Evolutionary conservation across 306 rosid genomes (phyloP), one percentile per base, ranked within the genome.

Genomic region (Gleditsia sinensis): DNA sequence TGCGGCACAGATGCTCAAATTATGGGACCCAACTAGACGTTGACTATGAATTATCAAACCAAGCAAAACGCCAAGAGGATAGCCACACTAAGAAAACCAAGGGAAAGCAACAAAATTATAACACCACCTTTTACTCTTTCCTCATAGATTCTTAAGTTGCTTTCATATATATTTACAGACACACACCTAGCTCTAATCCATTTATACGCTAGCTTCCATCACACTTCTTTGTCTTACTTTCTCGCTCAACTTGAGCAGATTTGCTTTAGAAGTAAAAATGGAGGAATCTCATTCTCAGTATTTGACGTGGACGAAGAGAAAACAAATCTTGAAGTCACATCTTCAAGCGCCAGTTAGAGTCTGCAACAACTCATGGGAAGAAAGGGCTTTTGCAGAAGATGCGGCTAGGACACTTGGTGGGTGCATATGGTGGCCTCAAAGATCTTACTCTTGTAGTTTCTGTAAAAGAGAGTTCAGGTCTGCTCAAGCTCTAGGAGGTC

Each of bases 401-500:
- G 79, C 88, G 0, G 84, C 90, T 1, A 86, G 91, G 36, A 60
- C 84, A 16, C 79, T 83, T 49, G 89, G 95, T 6, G 89, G 94
- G 3, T 88, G 88, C 39, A 59, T 82, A 37, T 91, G 98, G 98
- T 91, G 98, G 98, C 98, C 97, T 23, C 96, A 96, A 32, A 85
- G 94, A 56, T 94, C 96, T 58, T 94, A 94, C 75, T 75, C 94
- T 14, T 94, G 98, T 59, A 83, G 80, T n/a, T 94, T 94, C 64
- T 94, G 98, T 54, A 83, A 75, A 78, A 86, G 94, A 79, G 88
- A 91, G 81, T 94, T 94, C 69, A 81, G 84, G 83, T 94, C 97
- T 67, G 98, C 98, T 68, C 98, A 94, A 78, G 98, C 98, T 48
- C 85, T 94, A 9, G 98, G 98, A 3, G 98, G 98, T 23, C 98